Evolutionary conservation across 1,284 basidiomycete species (phyloP), one percentile per base, ranked within the genome.

Genomic region (Coniferiporia sulphurascens): DNA sequence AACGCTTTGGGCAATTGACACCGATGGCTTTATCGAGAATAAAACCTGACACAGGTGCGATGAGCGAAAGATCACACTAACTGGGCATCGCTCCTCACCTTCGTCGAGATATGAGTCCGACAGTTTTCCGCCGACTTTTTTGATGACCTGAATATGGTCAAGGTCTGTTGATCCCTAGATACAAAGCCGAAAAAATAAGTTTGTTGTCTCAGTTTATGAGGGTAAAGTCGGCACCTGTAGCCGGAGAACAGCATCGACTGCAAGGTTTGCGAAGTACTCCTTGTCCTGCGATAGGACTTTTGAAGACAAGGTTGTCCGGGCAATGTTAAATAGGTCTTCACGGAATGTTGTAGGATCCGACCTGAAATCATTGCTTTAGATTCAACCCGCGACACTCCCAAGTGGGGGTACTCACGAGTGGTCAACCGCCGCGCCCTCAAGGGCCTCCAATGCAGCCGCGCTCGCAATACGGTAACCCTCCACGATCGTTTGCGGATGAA

Each of bases 61-160:
- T 41, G 9, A 41, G 38, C 12, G 15, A 41, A 41, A 41, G 9
- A 41, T 41, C 15, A 15, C 38, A 41, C 9, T 3, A 41, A 41
- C 15, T 10, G 15, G 15, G 38, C 9, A 8, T 41, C 9, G 15
- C 15, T 38, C 38, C 38, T 41, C 38, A 41, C 96, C 93, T 78
- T 99, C 96, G 70, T 98, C 95, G 50, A 99, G 86, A 78, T 99
- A 99, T 15, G 93, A 97, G 70, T 99, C 96, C 6, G 95, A 97
- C 64, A 99, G 83, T 77, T 99, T 99, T 62, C 97, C 97, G 61
- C 97, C 97, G 41, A 93, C 91, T 77, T 98, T 98, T 81, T 99
- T 99, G 80, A 99, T 99, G 74, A 99, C 91, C 76, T 99, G 97
- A 65, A 99, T 98, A 72, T 99, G 95, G 68, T 99, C 97, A 27